Conservation (phyloP, 2,329 filamentous ascomycete genomes). For the Fusarium compactum region DNA sequence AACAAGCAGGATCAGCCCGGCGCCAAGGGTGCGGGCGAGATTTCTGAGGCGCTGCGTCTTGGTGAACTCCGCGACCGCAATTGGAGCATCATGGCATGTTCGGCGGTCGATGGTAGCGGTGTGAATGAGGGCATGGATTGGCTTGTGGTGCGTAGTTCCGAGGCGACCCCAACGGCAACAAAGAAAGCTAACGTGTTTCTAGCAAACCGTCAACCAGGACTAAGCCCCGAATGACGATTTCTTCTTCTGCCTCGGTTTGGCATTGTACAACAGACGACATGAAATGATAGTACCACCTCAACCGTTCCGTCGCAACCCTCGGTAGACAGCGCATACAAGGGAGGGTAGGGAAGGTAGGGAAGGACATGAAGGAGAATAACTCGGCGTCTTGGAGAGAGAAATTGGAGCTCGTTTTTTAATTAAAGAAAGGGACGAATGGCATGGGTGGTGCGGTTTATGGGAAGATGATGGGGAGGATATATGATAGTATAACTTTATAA, state of each 20-base stretch:
- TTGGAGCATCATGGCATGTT: conserved; percentile 99
- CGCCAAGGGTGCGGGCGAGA: conserved; percentile 95
- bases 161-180: background rate
- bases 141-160: conserved; percentile 78
- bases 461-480: conserved; percentile 13
- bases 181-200: conserved; percentile 14
- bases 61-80: conserved; percentile 95
- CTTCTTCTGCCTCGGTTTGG: conserved; percentile 36
- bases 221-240: conserved; percentile 40
- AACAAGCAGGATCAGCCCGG: conserved; percentile 99
- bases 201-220: conserved; percentile 56
- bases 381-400: conserved; percentile 40
- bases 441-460: conserved; percentile 16
- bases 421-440: conserved; percentile 12
- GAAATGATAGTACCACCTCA: conserved; percentile 48
- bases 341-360: conserved; percentile 7
- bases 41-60: conserved; percentile 90
- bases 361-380: conserved; percentile 28
- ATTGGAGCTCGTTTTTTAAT: conserved; percentile 5
- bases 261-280: conserved; percentile 52
- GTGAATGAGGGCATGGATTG: conserved; percentile 99
- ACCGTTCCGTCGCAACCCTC: conserved; percentile 46
- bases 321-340: conserved; percentile 45
- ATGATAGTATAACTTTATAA: conserved; percentile 47
- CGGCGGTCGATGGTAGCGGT: conserved; percentile 93